Percentiles rank a stretch among this genome's conserved stretches.
These are phyloP conservation scores for Lipomyces oligophaga DNA, from an alignment of 805 yeast species.

Conservation along the genomic window DNA sequence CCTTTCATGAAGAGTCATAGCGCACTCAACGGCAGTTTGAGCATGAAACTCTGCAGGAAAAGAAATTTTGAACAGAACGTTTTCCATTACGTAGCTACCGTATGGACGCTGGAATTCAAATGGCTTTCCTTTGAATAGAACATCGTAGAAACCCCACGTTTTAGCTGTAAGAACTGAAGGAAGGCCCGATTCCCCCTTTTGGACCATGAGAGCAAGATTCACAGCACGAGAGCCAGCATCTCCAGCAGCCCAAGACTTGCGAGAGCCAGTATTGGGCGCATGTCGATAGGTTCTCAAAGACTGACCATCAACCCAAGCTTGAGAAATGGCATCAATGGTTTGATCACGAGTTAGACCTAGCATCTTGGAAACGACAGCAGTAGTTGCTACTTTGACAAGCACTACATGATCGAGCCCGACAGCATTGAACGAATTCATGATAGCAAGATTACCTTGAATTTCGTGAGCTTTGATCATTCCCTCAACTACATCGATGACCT, in stretches of 20 bases:
- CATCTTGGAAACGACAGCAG: slow-evolving; percentile 56
- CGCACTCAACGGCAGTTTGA: slow-evolving; percentile 61
- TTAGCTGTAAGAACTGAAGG: slow-evolving; percentile 56
- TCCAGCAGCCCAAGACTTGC: slow-evolving; percentile 68
- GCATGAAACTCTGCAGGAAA: slow-evolving; percentile 67
- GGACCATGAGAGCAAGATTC: slow-evolving; percentile 50
- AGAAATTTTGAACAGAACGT: slow-evolving; percentile 56
- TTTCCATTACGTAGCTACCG: slow-evolving; percentile 61
- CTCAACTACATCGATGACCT: slow-evolving; percentile 49
- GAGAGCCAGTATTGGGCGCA: slow-evolving; percentile 60
- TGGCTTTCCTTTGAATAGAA: slow-evolving; percentile 50
- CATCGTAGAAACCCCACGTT: slow-evolving; percentile 64
- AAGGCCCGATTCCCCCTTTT: slow-evolving; percentile 53
- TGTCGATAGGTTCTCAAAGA: slow-evolving; percentile 58
- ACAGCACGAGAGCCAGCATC: slow-evolving; percentile 60
- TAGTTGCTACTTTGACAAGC: slow-evolving; percentile 56
- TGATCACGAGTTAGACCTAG: slow-evolving; percentile 50
- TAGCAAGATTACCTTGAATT: slow-evolving; percentile 56
- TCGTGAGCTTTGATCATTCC: slow-evolving; percentile 63
- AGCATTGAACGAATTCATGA: slow-evolving; percentile 56
- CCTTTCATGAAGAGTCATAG: slow-evolving; percentile 44
- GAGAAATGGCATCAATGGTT: slow-evolving; percentile 54
- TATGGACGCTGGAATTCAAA: slow-evolving; percentile 53
- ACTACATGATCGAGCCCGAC: slow-evolving; percentile 61
- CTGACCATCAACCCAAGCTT: slow-evolving; percentile 61